Evolutionary conservation across 2,329 filamentous ascomycete species (phyloP).

Genomic region (Venturia aucupariae): DNA sequence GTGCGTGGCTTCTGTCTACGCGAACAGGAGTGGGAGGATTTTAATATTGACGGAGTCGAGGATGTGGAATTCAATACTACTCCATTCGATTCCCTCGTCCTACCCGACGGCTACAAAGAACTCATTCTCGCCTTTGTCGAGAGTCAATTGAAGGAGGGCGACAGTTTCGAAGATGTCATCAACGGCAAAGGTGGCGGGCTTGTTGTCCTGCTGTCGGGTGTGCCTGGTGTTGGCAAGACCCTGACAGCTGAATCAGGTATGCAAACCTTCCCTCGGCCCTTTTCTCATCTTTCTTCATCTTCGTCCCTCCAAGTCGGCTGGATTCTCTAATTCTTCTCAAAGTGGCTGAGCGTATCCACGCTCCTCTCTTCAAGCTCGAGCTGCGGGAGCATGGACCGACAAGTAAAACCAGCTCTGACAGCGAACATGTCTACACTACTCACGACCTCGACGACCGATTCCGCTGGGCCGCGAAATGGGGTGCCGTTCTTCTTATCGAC

Average conservation of each 20-base stretch:
- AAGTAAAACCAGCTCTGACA: slow-evolving; percentile 14
- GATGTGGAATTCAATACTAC: slow-evolving; percentile 78
- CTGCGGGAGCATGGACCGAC: slow-evolving; percentile 16
- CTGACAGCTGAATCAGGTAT: slow-evolving; percentile 16
- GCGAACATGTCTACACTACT: slow-evolving; percentile 8
- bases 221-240: slow-evolving; percentile 15
- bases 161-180: slow-evolving; percentile 19
- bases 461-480: slow-evolving; percentile 47
- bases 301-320: neutral
- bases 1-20: slow-evolving; percentile 80
- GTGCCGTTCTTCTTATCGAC: slow-evolving; percentile 73
- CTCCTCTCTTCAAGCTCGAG: slow-evolving; percentile 20
- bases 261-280: neutral
- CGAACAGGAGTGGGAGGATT: slow-evolving; percentile 86
- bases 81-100: slow-evolving; percentile 73
- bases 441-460: neutral
- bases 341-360: slow-evolving; percentile 21
- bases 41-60: slow-evolving; percentile 66
- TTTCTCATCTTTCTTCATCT: neutral
- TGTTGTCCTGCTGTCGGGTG: slow-evolving; percentile 18
- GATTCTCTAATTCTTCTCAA: slow-evolving; percentile 1
- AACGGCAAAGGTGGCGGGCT: slow-evolving; percentile 17
- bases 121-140: slow-evolving; percentile 67
- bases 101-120: slow-evolving; percentile 53
- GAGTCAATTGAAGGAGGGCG: slow-evolving; percentile 25